Base-by-base conservation (phyloP, 768 basidiomycete species). In the Tremella mesenterica region DNA sequence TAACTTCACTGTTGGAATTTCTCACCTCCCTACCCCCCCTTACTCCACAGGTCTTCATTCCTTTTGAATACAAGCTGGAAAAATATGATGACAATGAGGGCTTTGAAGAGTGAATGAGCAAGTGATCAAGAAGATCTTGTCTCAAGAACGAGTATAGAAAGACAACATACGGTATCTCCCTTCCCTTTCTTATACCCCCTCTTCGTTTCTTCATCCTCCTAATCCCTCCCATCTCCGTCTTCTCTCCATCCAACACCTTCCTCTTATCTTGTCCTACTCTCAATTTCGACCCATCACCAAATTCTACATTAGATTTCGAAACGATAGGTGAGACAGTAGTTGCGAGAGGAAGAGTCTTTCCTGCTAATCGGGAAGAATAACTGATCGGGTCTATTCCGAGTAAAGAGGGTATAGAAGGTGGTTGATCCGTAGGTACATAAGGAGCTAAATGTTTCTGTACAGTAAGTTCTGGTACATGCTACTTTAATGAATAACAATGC, bases 301-400 rank as follows among this genome's bases (percentile, higher is more conserved):
- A 10, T 21, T 48, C n/a, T 54, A 56, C 7, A 31, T 48, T 8
- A n/a, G 27, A n/a, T 8, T 23, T 41, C 5, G 38, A 43, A 4
- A 52, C 7, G 12, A 55, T 41, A 20, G 34, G 20, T 18, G 50
- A 26, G 25, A 12, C 16, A 12, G 44, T 44, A n/a, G n/a, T n/a
- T n/a, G n/a, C n/a, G 20, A 60, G 52, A 7, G 64, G 38, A 26
- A 73, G 36, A 18, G 59, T 58, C 30, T 67, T 67, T 20, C 50
- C 54, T 14, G 59, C 46, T 4, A 73, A 52, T 45, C 71, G 62
- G 4, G 62, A 39, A 13, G 61, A 50, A 49, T 67, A 67, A 14
- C 61, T 53, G 13, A 43, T 43, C 12, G 56, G 56, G 27, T 59
- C 55, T 18, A 70, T 41, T 7, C 26, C n/a, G 18, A 73, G 52